phyloP scores from a whole-genome alignment of 176 grass and related monocot genomes.

The Stipa capillata region DNA sequence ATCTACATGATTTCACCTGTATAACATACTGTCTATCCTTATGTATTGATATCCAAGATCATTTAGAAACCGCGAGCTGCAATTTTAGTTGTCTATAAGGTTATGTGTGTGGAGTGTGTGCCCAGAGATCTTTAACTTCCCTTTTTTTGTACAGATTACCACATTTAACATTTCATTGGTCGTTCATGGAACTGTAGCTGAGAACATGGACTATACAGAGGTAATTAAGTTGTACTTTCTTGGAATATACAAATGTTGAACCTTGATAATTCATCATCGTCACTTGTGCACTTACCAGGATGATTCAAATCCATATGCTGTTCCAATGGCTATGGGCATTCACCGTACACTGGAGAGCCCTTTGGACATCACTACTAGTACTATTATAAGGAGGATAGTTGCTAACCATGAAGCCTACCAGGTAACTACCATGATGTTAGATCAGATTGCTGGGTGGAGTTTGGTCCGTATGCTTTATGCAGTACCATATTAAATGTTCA shows the following conservation, averaged over 20 bases:
- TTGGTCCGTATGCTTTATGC: background rate
- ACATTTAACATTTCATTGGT: slow-evolving; percentile 78
- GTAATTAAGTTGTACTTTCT: slow-evolving; percentile 23
- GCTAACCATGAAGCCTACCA: slow-evolving; percentile 92
- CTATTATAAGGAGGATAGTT: slow-evolving; percentile 94
- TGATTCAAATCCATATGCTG: slow-evolving; percentile 77
- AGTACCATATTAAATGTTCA: slow-evolving; percentile 1
- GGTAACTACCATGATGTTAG: slow-evolving; percentile 27
- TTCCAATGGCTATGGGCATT: slow-evolving; percentile 70
- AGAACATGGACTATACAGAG: slow-evolving; percentile 76
- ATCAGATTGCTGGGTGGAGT: background rate
- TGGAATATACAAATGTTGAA: background rate
- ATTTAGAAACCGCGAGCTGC: background rate
- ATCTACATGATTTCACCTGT: background rate
- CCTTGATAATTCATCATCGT: slow-evolving; percentile 3
- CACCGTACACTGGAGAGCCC: slow-evolving; percentile 68
- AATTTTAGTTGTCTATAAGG: background rate
- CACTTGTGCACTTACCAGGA: slow-evolving; percentile 37
- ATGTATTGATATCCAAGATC: background rate
- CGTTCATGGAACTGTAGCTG: slow-evolving; percentile 72
- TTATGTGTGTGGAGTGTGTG: background rate
- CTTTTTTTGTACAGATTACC: slow-evolving; percentile 50
- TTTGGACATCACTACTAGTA: slow-evolving; percentile 91
- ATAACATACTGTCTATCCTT: background rate
- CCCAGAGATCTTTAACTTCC: background rate